Evolutionary conservation across 1,139 yeast genomes (phyloP).

Genomic region (Komagataea norvegica): DNA sequence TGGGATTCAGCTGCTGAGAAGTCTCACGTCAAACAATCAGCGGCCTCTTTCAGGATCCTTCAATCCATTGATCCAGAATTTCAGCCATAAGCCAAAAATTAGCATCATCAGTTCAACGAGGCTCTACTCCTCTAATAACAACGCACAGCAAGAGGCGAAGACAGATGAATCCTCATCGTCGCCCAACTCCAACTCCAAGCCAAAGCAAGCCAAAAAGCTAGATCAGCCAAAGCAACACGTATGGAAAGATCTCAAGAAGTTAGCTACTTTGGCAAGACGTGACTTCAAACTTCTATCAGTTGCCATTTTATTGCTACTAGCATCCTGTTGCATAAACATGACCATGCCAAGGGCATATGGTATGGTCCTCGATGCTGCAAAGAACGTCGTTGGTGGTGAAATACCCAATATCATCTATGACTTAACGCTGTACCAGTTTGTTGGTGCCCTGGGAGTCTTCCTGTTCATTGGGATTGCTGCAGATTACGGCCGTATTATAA

Average conservation of each 20-base stretch:
- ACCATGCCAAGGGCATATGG: slow-evolving; percentile 82
- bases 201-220: slow-evolving; percentile 1
- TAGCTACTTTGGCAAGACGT: slow-evolving; percentile 44
- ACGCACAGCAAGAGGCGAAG: no score
- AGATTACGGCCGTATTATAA: slow-evolving; percentile 73
- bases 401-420: slow-evolving; percentile 41
- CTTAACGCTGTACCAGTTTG: slow-evolving; percentile 42
- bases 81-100: neutral
- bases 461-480: slow-evolving; percentile 69
- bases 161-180: neutral
- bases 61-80: neutral
- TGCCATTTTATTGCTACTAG: slow-evolving; percentile 58
- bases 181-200: neutral
- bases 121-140: slow-evolving; percentile 3
- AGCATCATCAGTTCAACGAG: neutral
- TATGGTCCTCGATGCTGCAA: slow-evolving; percentile 60
- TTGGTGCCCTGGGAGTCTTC: slow-evolving; percentile 46
- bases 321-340: slow-evolving; percentile 63
- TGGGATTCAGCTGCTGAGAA: slow-evolving; percentile 1
- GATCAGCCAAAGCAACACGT: slow-evolving; percentile 28
- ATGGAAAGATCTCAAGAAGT: slow-evolving; percentile 43
- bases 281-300: slow-evolving; percentile 47
- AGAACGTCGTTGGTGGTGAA: slow-evolving; percentile 36
- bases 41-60: neutral
- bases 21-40: neutral